Conservation (phyloP, 257 asterid genomes). For the Anisodus tanguticus region DNA sequence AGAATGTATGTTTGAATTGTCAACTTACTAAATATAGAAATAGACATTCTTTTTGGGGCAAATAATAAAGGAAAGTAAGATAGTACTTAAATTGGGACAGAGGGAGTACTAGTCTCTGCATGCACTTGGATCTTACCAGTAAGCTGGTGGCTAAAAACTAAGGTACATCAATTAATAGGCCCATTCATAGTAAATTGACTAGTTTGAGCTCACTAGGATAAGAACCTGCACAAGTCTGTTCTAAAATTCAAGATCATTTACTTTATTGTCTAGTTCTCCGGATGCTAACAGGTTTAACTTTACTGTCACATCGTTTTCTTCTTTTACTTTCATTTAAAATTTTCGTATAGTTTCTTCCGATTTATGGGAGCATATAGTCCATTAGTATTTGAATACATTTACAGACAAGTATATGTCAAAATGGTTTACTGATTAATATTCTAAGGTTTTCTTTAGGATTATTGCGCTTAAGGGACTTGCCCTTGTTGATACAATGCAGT, state of each 20-base stretch:
- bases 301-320: not conserved
- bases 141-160: not conserved
- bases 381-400: not conserved
- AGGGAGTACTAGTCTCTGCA: not conserved
- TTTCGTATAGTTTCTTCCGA: not conserved
- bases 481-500: not conserved
- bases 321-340: not conserved
- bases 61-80: no score
- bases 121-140: not conserved
- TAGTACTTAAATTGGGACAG: no score
- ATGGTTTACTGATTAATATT: slow-evolving; percentile 1
- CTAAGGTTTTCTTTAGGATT: not conserved
- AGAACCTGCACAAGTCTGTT: not conserved
- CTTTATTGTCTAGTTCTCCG: not conserved
- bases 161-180: not conserved
- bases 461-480: not conserved
- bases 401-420: not conserved
- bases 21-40: no score
- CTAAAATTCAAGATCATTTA: not conserved
- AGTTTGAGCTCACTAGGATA: not conserved
- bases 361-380: not conserved
- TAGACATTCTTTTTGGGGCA: no score
- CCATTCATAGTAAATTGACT: not conserved
- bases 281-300: not conserved
- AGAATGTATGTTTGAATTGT: no score